Base-by-base conservation (phyloP, 495 filamentous ascomycete species). In the Aspergillus cavernicola region DNA sequence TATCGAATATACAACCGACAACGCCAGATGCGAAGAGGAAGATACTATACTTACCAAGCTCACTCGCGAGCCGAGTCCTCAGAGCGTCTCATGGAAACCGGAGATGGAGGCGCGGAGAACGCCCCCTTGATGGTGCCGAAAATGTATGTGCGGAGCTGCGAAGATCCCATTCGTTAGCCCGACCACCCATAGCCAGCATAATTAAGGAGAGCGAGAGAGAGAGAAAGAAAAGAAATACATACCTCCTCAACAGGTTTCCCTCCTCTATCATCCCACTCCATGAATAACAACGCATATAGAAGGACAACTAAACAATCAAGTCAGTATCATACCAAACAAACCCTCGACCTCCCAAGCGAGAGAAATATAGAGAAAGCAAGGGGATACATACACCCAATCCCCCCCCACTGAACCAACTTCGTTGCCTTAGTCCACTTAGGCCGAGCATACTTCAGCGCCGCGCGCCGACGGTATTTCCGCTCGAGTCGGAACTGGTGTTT, bases 401-500 rank as follows among this genome's bases (percentile, higher is more conserved):
- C 79, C 13, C 72, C 76, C 69, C 86, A 83, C 69, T 95, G 90
- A 28, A 76, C 76, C 58, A 97, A 56, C 53, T 80, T 83, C 4
- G 89, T 78, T 15, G 65, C 72, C 63, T 90, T 95, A 6, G 81
- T 83, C 81, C 88, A 92, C 50, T 76, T 71, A 1, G 91, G 90
- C 31, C 88, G 77, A 10, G 80, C 80, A 63, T 81, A 89, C 59
- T 89, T 90, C 55, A 96, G 78, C 65, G 76, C 76, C 35, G 84
- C 65, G 52, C 86, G 77, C 29, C 87, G 76, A 53, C 86, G 85
- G 67, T 87, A 89, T 53, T 84, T 80, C 50, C 84, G 68, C 51
- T 76, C 72, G 22, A 74, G 68, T 5, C 85, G 81, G 70, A 97
- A 93, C 66, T 97, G 87, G 59, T 97, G 85, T 64, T 87, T 90